Percentiles rank a stretch among this genome's conserved stretches.
These are phyloP conservation scores for Amphibolis antarctica DNA, from an alignment of 106 monocot genomes.

Conservation along the genomic window DNA sequence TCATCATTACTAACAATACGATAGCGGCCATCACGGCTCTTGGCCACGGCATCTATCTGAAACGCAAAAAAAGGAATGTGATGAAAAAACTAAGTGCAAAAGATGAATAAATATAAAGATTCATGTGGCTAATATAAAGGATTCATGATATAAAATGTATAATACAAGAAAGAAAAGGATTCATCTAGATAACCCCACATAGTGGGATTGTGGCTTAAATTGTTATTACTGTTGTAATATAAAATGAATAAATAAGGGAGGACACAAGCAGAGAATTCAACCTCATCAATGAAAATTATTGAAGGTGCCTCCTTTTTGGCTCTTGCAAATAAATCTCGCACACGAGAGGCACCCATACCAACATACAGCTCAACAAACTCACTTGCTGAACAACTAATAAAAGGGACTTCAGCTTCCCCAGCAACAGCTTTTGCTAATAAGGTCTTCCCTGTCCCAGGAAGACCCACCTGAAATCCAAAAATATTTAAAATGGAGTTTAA, in stretches of 20 bases:
- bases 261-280: constrained; percentile 7
- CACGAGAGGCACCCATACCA: constrained; percentile 98
- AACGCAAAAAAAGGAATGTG: not conserved
- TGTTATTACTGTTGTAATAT: no score
- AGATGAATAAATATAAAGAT: no score
- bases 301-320: constrained; percentile 97
- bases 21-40: constrained; percentile 94
- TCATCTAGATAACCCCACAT: no score
- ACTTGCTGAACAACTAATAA: constrained; percentile 97
- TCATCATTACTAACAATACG: constrained; percentile 99
- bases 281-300: constrained; percentile 98
- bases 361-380: constrained; percentile 99
- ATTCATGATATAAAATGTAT: not conserved
- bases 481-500: not conserved
- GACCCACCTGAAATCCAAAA: constrained; percentile 54
- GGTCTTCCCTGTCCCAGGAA: constrained; percentile 97
- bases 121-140: no score
- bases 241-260: not conserved
- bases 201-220: no score
- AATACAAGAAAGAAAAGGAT: not conserved
- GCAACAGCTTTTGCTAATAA: constrained; percentile 98
- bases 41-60: constrained; percentile 98
- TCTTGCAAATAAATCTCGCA: constrained; percentile 94
- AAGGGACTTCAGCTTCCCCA: constrained; percentile 97
- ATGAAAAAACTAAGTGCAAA: no score